A percentile compares a stretch with the other conserved stretches of the same genome.
phyloP scores from a whole-genome alignment of 257 asterid genomes.

The Lycium barbarum region DNA sequence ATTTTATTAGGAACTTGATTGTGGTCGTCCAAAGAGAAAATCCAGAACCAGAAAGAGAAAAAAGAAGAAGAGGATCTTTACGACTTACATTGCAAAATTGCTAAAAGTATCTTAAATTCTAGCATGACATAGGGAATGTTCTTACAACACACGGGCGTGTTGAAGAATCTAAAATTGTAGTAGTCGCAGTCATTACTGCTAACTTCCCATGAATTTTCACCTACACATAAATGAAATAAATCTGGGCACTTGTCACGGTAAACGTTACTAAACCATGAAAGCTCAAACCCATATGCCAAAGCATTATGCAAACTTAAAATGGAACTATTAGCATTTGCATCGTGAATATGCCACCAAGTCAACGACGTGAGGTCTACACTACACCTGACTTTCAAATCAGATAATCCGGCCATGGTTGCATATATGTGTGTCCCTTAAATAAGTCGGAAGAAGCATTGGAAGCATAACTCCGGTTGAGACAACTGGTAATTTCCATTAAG shows the following conservation, averaged over 20 bases:
- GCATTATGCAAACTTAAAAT: conserved; percentile 37
- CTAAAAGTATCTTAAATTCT: background rate
- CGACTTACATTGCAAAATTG: background rate
- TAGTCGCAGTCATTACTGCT: background rate
- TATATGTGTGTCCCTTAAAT: background rate
- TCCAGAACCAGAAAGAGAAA: background rate
- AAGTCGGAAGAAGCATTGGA: background rate
- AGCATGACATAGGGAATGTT: too few relatives aligned
- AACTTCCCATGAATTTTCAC: background rate
- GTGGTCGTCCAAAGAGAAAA: background rate
- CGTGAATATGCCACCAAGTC: conserved; percentile 26
- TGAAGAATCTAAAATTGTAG: background rate
- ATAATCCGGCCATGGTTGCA: conserved; percentile 26
- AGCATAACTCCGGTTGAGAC: background rate
- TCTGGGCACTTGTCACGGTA: background rate
- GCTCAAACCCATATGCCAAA: conserved; percentile 42
- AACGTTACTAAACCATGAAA: conserved; percentile 23
- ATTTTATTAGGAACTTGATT: background rate
- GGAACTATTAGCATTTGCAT: background rate
- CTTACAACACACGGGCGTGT: background rate
- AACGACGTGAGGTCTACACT: background rate
- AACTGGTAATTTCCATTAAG: background rate
- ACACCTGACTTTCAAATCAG: conserved; percentile 25
- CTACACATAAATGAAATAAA: background rate
- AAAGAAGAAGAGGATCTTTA: background rate